Evolutionary conservation across 2,329 filamentous ascomycete genomes (phyloP), one percentile per base, ranked within the genome.

Genomic region (Furcasterigmium furcatum): DNA sequence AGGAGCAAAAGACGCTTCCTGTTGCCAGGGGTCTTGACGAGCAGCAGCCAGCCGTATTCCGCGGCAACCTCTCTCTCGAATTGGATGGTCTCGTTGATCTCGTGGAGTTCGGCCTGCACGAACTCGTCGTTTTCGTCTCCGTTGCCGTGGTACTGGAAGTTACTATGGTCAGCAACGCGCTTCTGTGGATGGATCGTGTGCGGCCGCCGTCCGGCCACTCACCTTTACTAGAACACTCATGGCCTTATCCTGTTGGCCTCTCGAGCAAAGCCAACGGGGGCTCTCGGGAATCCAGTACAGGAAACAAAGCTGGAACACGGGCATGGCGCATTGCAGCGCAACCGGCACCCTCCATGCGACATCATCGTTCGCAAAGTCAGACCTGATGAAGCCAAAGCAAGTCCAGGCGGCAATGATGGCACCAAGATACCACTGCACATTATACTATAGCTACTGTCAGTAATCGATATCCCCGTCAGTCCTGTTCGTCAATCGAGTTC

Each of bases 11-110:
- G 50, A 5, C 60, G 52, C 34, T 58, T 56, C 12, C 59, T 53
- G 49, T 62, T 63, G 9, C 52, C 58, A 0, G 55, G 56, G 5
- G 57, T 56, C 3, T 67, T 53, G 25, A 74, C 52, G 38, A 69
- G 50, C 25, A 73, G 58, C 43, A 66, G 59, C 45, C 63, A 68
- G 1, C 47, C 47, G 16, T 53, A 59, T 38, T 61, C 65, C 44
- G 62, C 55, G 43, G 59, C 60, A 32, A 46, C 48, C 24, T 63
- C 56, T 47, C 63, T 62, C 50, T 77, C 74, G 20, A 72, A 48
- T 38, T 59, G 58, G 21, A 76, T 61, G 5, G 72, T 74, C 46
- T 71, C 66, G 8, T 45, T 41, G 38, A 55, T 53, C 47, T 55
- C 52, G n/a, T 40, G 41, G 29, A 45, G 48, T 30, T 55, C 53